Evolutionary conservation across 2,329 filamentous ascomycete species (phyloP), one percentile per base, ranked within the genome.

Genomic region (Sclerotinia glacialis): DNA sequence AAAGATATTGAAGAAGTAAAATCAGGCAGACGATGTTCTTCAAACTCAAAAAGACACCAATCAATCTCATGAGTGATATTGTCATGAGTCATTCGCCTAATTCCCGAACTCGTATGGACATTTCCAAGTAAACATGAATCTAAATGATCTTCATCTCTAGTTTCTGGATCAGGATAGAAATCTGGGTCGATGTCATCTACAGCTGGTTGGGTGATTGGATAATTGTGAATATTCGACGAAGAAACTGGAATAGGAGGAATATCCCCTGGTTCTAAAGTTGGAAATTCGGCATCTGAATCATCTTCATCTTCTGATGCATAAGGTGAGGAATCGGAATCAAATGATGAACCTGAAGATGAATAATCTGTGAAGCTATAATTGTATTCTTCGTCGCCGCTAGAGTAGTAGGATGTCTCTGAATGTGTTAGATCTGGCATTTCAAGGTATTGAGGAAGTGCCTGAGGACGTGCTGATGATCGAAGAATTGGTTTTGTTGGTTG

Each of bases 61-160:
- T 98, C 94, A 54, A 98, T 93, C 77, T 98, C 94, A 76, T 97
- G 94, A 7, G 91, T 82, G 31, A 96, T 80, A 5, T 89, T 88
- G 68, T 89, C 83, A 67, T 89, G 84, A 62, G 82, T 83, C 75
- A 90, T 89, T 40, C 94, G 87, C 5, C 92, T 87, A 67, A 98
- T 90, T 8, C 94, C 94, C 28, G 93, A 97, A 0, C 92, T 96
- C 0, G 94, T 94, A 74, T 96, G 92, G 5, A 98, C 82, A 73
- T 92, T 87, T 3, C 94, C 94, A 1, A 98, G 82, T 18, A 87
- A 86, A 73, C 91, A 95, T 0, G 89, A 92, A 54, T 91, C 86
- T 0, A 97, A 83, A 71, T 97, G 90, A 67, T 98, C 94, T 75
- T 90, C 85, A 73, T 89, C 85, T 73, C 91, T 84, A 0, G 83